A percentile compares a stretch with the other conserved stretches of the same genome.
These are phyloP conservation scores for Paxillus ammoniavirescens DNA, from an alignment of 768 basidiomycete genomes.

Conservation along the genomic window DNA sequence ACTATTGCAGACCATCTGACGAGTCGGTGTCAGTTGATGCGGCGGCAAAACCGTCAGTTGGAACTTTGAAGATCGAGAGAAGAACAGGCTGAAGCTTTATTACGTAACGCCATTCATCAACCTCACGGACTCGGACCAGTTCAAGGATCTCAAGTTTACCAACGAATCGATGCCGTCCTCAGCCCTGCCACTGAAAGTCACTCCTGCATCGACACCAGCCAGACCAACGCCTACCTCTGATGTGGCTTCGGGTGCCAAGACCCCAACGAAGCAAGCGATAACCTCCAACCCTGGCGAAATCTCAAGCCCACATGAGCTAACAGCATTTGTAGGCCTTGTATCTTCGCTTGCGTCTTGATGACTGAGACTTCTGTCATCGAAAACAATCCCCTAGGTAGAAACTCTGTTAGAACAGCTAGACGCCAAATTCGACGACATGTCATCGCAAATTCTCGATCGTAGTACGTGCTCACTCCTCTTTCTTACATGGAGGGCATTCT, in stretches of 20 bases:
- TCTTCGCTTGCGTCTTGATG: not conserved
- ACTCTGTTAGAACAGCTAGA: conserved; percentile 87
- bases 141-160: too few species aligned
- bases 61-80: too few species aligned
- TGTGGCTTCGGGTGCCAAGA: conserved; percentile 26
- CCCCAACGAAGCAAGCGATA: conserved; percentile 47
- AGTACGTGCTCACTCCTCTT: conserved; percentile 47
- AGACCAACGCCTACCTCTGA: conserved; percentile 31
- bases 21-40: too few species aligned
- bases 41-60: too few species aligned
- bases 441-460: conserved; percentile 79
- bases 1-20: too few species aligned
- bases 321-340: conserved; percentile 75
- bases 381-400: conserved; percentile 62
- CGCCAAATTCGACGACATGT: conserved; percentile 90
- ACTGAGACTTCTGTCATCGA: not conserved
- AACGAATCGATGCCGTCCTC: conserved; percentile 41
- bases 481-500: not conserved
- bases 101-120: too few species aligned
- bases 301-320: conserved; percentile 91
- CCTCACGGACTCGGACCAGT: too few species aligned
- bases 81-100: too few species aligned
- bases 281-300: conserved; percentile 56
- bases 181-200: conserved; percentile 66
- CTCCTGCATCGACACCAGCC: conserved; percentile 53